Base-by-base conservation (phyloP, 2,329 filamentous ascomycete genomes). In the Botryotinia calthae region DNA sequence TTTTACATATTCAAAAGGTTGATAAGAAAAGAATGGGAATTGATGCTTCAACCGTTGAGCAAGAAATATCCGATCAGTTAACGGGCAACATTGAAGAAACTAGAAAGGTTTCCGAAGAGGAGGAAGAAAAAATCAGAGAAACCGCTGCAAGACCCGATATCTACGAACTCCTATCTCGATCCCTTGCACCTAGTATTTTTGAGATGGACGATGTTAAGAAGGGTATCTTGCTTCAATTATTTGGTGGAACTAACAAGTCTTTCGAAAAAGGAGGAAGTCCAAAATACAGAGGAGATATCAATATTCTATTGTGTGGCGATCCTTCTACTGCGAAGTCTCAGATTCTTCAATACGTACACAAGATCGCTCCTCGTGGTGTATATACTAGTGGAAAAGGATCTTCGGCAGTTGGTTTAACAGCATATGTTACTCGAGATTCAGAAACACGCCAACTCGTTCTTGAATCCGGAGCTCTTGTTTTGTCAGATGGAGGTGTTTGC, bases 121-220 rank as follows among this genome's bases (percentile, higher is more conserved):
- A 98, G 77, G 94, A 97, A 81, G 90, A 90, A 72, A 95, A 92
- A 84, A 99, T 99, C 81, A 92, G 89, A 79, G 90, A 88, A 73
- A 96, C 93, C 18, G 93, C 93, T 18, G 87, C 88, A 46, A 90
- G 96, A 70, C 86, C 91, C 1, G 96, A 99, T 81, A 90, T 99
- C 71, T 99, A 99, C 82, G 95, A 99, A 34, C 88, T 99, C 37
- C 88, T 99, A 6, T 88, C 96, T 28, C 90, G 95, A 54, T 98
- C 95, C 1, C 86, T 99, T 42, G 96, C 96, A 2, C 96, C 96
- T 22, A 98, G 95, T 74, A 92, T 99, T 79, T 98, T 97, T 84
- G 96, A 99, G 83, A 93, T 97, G 90, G 96, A 99, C 77, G 96
- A 99, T 79, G 94, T 98, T 65, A 99, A 99, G 86, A 99, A 99